Percentiles rank a stretch among this genome's conserved stretches.
Conservation (phyloP, 371 early-diverging fungal species). For the Apophysomyces elegans region DNA sequence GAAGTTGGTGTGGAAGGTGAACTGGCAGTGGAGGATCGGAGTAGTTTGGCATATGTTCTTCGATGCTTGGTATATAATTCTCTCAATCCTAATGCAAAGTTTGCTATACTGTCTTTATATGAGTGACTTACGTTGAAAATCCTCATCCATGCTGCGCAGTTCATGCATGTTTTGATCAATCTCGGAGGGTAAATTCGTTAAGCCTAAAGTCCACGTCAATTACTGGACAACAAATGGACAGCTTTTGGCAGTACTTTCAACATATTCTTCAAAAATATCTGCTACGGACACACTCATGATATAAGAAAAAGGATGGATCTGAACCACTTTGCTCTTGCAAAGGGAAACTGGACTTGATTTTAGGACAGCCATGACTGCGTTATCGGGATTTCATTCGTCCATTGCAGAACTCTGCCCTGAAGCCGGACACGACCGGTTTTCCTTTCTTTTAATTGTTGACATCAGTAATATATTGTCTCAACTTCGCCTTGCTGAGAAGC, state of each 20-base stretch:
- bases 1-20: neutral
- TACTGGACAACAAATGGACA: neutral
- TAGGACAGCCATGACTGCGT: too few species aligned
- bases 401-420: too few species aligned
- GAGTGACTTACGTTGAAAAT: slow-evolving; percentile 31
- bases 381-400: too few species aligned
- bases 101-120: neutral
- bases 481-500: too few species aligned
- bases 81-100: slow-evolving; percentile 20
- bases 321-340: neutral
- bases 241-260: slow-evolving; percentile 31
- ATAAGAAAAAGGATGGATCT: neutral
- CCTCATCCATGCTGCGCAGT: slow-evolving; percentile 42
- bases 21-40: slow-evolving; percentile 10
- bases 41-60: slow-evolving; percentile 24
- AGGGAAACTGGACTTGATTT: neutral
- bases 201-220: slow-evolving; percentile 17
- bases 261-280: slow-evolving; percentile 40
- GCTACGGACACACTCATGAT: slow-evolving; percentile 38
- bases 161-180: slow-evolving; percentile 47
- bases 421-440: too few species aligned
- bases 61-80: slow-evolving; percentile 32
- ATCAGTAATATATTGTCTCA: too few species aligned
- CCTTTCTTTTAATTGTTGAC: too few species aligned
- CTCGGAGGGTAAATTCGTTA: slow-evolving; percentile 42